Evolutionary conservation across 2,329 filamentous ascomycete genomes (phyloP).

Genomic region (Colletotrichum incanum): DNA sequence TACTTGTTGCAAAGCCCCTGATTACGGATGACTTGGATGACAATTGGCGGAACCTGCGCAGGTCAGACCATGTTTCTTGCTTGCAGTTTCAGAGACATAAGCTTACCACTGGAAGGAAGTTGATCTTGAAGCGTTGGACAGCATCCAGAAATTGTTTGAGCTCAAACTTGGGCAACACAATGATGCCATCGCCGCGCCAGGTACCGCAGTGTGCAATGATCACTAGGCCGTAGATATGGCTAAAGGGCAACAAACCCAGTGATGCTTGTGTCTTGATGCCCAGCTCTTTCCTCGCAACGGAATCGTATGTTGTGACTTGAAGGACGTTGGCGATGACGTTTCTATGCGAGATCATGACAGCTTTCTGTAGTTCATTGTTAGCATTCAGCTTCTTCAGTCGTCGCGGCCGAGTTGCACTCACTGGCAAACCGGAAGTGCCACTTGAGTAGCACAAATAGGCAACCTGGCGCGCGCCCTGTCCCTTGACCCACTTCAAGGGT

Average conservation of each 20-base stretch:
- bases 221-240: constrained; percentile 86
- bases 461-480: constrained; percentile 77
- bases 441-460: constrained; percentile 87
- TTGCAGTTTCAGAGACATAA: not conserved
- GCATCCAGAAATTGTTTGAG: constrained; percentile 74
- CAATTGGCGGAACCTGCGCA: constrained; percentile 80
- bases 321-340: constrained; percentile 86
- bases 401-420: constrained; percentile 54
- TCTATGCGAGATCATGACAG: constrained; percentile 85
- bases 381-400: not conserved
- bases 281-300: constrained; percentile 54
- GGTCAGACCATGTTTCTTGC: not conserved
- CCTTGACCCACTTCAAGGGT: constrained; percentile 72
- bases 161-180: constrained; percentile 84
- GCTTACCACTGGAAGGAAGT: constrained; percentile 75
- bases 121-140: constrained; percentile 80
- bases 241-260: constrained; percentile 83
- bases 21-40: constrained; percentile 80
- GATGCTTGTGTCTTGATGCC: constrained; percentile 60
- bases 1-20: constrained; percentile 72
- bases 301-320: constrained; percentile 68
- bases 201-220: constrained; percentile 77
- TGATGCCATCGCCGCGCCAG: constrained; percentile 81
- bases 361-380: constrained; percentile 70
- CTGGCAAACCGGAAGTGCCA: constrained; percentile 84